Conservation (phyloP, 83 land plant genomes). For the Isoetes engelmannii region DNA sequence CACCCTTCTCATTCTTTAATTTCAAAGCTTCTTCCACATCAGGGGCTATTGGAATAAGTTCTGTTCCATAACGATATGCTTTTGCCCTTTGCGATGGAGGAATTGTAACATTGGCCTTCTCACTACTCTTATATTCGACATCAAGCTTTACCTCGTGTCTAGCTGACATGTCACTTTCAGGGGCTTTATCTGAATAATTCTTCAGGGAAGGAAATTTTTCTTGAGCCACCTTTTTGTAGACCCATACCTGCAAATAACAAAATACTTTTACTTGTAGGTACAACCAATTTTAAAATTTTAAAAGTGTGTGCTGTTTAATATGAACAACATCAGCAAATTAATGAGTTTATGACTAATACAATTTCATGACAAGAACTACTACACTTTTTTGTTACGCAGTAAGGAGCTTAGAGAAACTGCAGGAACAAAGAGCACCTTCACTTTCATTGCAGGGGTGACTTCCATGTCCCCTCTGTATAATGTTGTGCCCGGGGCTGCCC, state of each 20-base stretch:
- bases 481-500: slow-evolving; percentile 66
- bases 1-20: slow-evolving; percentile 80
- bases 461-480: slow-evolving; percentile 87
- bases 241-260: slow-evolving; percentile 69
- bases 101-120: slow-evolving; percentile 50
- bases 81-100: slow-evolving; percentile 90
- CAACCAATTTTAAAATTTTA: too few species aligned
- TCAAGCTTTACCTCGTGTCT: slow-evolving; percentile 84
- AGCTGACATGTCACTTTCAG: slow-evolving; percentile 57
- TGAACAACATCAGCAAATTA: too few species aligned
- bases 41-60: slow-evolving; percentile 72
- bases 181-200: slow-evolving; percentile 84
- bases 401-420: background rate
- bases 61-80: slow-evolving; percentile 85
- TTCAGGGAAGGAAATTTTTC: slow-evolving; percentile 83
- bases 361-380: too few species aligned
- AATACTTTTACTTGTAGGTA: background rate
- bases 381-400: background rate
- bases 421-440: slow-evolving; percentile 49
- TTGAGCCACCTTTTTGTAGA: slow-evolving; percentile 81
- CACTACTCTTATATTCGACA: slow-evolving; percentile 71
- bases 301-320: too few species aligned
- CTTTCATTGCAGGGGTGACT: slow-evolving; percentile 56
- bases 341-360: too few species aligned
- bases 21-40: slow-evolving; percentile 67